Evolutionary conservation across 2,329 filamentous ascomycete genomes (phyloP), one percentile per base, ranked within the genome.

Genomic region (Ampelomyces quisqualis): DNA sequence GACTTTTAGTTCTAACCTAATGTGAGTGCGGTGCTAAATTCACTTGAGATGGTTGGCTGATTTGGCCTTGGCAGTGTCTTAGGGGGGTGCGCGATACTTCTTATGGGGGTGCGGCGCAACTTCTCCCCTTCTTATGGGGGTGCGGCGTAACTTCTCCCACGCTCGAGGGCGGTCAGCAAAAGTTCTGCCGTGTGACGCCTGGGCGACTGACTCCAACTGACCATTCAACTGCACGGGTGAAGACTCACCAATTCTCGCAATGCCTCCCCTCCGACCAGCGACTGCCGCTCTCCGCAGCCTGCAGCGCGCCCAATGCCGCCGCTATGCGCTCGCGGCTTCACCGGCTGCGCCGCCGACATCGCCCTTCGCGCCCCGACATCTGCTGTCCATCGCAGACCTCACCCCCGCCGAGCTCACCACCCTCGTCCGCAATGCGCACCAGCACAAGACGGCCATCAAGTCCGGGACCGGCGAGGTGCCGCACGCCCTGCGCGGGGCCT

Each of bases 301-400:
- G 52, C 49, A 50, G 30, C 62, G 58, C 32, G 47, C 58, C 44
- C 59, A 46, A 29, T 31, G 20, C 23, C 53, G 56, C 29, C 52
- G 56, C 65, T 54, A 64, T 49, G 59, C 58, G 8, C 39, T 55
- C 28, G 49, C 51, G 5, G 42, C 67, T 48, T 50, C 62, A 40
- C 53, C 63, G 21, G 62, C 70, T 20, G 55, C 68, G 31, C 71
- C 73, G 19, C 60, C 64, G 17, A 77, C 75, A 38, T 79, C 80
- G 5, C 76, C 79, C 8, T 79, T 79, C 59, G 74, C 79, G 14
- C 86, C 89, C 34, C 85, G 93, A 53, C 91, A 97, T 76, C 77
- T 98, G 37, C 84, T 96, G 71, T 94, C 90, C 39, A 95, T 96
- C 60, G 83, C 84, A 38, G 90, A 98, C 64, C 79, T 98, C 43